A percentile compares a stretch with the other conserved stretches of the same genome.
phyloP scores from a whole-genome alignment of 352 stramenopile genomes.

The Phytophthora tentaculata region DNA sequence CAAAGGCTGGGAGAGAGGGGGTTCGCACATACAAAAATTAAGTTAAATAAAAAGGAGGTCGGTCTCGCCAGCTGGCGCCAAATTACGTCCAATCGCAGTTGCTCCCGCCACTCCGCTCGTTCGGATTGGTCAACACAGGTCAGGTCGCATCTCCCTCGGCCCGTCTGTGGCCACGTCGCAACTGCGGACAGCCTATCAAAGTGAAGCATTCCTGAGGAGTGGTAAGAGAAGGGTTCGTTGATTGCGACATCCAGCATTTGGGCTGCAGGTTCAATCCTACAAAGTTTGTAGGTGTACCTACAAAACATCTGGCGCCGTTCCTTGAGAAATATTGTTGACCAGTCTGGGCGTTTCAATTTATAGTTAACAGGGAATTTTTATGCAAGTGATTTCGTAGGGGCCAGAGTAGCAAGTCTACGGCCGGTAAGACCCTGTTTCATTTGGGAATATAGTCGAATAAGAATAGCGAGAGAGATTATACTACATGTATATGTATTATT shows the following conservation, averaged over 20 bases:
- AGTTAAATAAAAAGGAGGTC: conserved; percentile 2
- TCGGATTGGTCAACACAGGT: conserved; percentile 13
- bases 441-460: no score
- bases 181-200: conserved; percentile 20
- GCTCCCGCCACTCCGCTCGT: background rate
- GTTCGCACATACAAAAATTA: background rate
- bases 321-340: no score
- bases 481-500: no score
- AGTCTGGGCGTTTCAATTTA: no score
- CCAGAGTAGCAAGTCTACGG: no score
- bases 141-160: conserved; percentile 12
- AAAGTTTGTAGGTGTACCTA: background rate
- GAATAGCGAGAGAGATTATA: no score
- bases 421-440: no score
- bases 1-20: conserved; percentile 23
- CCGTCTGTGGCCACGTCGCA: conserved; percentile 1
- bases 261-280: background rate
- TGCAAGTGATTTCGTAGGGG: no score
- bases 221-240: conserved; percentile 11
- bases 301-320: no score
- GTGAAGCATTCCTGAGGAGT: background rate
- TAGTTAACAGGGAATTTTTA: no score
- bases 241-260: conserved; percentile 27
- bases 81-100: conserved; percentile 16
- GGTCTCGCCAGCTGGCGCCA: background rate